Conservation (phyloP, 352 stramenopile genomes). For the Phytophthora foliorum region DNA sequence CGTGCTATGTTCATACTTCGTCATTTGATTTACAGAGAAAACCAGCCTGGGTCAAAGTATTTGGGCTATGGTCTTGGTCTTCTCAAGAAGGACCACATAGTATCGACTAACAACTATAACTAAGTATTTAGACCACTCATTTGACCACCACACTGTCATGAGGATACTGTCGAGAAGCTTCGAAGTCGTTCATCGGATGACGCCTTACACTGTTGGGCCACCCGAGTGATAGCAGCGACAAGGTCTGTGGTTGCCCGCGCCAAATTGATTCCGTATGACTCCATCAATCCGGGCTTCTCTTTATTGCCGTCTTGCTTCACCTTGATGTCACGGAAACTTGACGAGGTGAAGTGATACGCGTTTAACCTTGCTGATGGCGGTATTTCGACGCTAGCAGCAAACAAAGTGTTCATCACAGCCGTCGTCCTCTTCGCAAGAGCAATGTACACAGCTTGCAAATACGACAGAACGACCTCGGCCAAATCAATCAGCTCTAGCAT, state of each 20-base stretch:
- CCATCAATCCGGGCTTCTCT: constrained; percentile 6
- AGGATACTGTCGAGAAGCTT: constrained; percentile 15
- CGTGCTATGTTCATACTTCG: constrained; percentile 7
- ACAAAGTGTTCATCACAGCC: constrained; percentile 22
- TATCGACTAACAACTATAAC: constrained; percentile 48
- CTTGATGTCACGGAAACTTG: constrained; percentile 33
- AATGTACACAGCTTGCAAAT: constrained; percentile 42
- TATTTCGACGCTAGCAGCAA: constrained; percentile 11
- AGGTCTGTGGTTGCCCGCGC: constrained; percentile 58
- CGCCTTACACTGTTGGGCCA: constrained; percentile 50
- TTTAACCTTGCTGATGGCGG: constrained; percentile 18
- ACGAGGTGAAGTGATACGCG: constrained; percentile 25
- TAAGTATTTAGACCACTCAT: constrained; percentile 8
- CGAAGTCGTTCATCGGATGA: constrained; percentile 43
- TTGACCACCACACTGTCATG: neutral
- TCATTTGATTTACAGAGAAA: constrained; percentile 43
- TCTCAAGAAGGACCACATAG: constrained; percentile 82
- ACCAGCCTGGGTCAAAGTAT: constrained; percentile 72
- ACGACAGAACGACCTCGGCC: constrained; percentile 42
- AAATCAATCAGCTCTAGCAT: constrained; percentile 39
- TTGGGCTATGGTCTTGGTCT: constrained; percentile 77
- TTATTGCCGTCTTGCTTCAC: constrained; percentile 11
- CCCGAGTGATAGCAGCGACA: constrained; percentile 53
- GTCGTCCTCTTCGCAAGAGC: constrained; percentile 38
- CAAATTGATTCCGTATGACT: constrained; percentile 68